Evolutionary conservation across 345 rosid genomes (phyloP).

Genomic region (Salix udensis): DNA sequence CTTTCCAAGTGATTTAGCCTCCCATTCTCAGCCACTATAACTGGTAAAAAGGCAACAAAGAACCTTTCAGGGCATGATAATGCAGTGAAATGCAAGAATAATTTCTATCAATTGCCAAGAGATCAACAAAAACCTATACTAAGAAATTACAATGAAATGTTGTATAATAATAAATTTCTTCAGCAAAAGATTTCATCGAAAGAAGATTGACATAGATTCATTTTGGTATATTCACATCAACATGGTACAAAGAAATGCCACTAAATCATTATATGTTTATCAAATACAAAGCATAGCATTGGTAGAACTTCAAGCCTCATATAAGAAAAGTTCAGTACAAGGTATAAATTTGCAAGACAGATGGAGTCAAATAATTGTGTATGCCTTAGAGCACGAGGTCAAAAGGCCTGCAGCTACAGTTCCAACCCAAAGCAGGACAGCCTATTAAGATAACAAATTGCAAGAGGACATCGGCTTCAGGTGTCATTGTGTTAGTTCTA

Average conservation of each 20-base stretch:
- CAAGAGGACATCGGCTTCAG: no score
- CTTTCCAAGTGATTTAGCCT: conserved; percentile 60
- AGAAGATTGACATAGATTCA: background rate
- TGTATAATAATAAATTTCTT: background rate
- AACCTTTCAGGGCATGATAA: background rate
- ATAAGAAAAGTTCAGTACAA: no score
- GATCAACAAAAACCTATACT: background rate
- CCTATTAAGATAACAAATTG: no score
- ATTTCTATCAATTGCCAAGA: background rate
- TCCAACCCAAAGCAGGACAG: no score
- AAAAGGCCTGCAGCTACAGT: background rate
- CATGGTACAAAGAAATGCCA: background rate
- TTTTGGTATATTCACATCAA: background rate
- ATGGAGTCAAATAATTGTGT: background rate
- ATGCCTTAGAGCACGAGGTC: background rate
- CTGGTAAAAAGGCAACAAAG: conserved; percentile 31
- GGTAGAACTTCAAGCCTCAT: no score
- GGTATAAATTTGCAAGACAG: background rate
- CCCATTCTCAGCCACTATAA: conserved; percentile 73
- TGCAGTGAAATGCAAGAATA: background rate
- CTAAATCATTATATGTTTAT: no score
- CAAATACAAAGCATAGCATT: no score
- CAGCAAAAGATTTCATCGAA: background rate
- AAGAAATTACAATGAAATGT: background rate
- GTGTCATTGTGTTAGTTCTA: no score